Percentiles rank a stretch among this genome's conserved stretches.
These are phyloP conservation scores for Sechiopsis laciniata DNA, from an alignment of 306 rosid species.

Conservation along the genomic window DNA sequence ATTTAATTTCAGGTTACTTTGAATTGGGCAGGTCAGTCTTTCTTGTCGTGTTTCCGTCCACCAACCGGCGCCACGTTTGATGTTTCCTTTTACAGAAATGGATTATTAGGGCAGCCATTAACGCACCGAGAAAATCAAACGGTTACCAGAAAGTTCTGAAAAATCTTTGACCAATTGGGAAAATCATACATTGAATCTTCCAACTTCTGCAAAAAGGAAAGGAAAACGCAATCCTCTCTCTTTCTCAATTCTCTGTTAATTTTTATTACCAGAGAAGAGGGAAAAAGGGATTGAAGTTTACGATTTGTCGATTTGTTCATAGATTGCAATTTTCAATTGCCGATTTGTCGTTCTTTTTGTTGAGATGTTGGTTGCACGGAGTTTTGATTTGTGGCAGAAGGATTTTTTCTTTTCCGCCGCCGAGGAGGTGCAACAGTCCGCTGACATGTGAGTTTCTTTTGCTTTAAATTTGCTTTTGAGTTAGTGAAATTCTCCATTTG, in stretches of 20 bases:
- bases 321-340: slow-evolving; percentile 7
- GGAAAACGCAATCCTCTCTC: slow-evolving; percentile 29
- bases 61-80: slow-evolving; percentile 19
- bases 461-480: slow-evolving; percentile 19
- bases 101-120: background rate
- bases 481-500: slow-evolving; percentile 21
- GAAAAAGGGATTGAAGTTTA: slow-evolving; percentile 31
- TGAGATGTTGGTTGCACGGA: slow-evolving; percentile 77
- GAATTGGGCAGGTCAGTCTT: slow-evolving; percentile 1
- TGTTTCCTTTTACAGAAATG: background rate
- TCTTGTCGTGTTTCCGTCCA: slow-evolving; percentile 8
- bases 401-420: slow-evolving; percentile 92
- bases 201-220: slow-evolving; percentile 14
- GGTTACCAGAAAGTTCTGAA: background rate
- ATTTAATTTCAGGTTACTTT: too few species aligned
- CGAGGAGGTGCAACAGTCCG: slow-evolving; percentile 98
- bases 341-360: slow-evolving; percentile 15
- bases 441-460: slow-evolving; percentile 69
- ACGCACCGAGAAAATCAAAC: background rate
- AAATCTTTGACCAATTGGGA: background rate
- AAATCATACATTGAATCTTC: background rate
- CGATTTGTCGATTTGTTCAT: background rate
- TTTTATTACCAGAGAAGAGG: slow-evolving; percentile 27
- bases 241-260: slow-evolving; percentile 33
- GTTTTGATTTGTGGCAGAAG: slow-evolving; percentile 89